Base-by-base conservation (phyloP, 345 rosid genomes). In the Balakata baccata region DNA sequence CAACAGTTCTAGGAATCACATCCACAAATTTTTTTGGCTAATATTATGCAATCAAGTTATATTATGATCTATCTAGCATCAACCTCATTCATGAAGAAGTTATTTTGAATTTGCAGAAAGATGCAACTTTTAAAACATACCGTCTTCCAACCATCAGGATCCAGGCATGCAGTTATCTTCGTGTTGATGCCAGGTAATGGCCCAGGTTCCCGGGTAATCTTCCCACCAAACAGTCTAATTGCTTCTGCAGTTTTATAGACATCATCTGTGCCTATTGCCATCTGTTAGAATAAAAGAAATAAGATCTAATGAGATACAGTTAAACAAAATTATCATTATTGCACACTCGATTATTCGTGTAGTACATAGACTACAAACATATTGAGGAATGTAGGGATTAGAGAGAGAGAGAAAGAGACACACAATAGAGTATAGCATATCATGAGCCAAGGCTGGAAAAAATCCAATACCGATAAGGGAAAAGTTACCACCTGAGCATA, bases 101-200 rank as follows among this genome's bases (percentile, higher is more conserved):
- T 49, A 52, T 46, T 22, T 52, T 14, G 25, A n/a, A 25, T 14
- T 12, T 46, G 37, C 9, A 43, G 54, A 52, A 25, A 54, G 61
- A 18, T 11, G 12, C 9, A 64, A 34, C 2, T 13, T 49, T 25
- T 23, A 50, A 76, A 46, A 14, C 71, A 2, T 77, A 95, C 99
- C 91, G 99, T 64, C 78, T 95, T 95, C 99, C 99, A 95, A 73
- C 98, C 98, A 66, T 95, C 98, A 20, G 99, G 96, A 84, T 95
- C 98, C 79, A 95, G 82, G 87, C 98, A 95, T 18, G 97, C 97
- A 17, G 96, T 92, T 73, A 95, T 95, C 87, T 92, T 95, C 64
- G 98, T 95, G 80, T 76, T 91, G 78, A 92, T 91, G 66, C 98
- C 98, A 77, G 97, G 99, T 74, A 92, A 85, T 0, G 99, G 99